These are phyloP conservation scores for Coemansia sp. DNA, from an alignment of 192 early-diverging fungal genomes.

Conservation along the genomic window DNA sequence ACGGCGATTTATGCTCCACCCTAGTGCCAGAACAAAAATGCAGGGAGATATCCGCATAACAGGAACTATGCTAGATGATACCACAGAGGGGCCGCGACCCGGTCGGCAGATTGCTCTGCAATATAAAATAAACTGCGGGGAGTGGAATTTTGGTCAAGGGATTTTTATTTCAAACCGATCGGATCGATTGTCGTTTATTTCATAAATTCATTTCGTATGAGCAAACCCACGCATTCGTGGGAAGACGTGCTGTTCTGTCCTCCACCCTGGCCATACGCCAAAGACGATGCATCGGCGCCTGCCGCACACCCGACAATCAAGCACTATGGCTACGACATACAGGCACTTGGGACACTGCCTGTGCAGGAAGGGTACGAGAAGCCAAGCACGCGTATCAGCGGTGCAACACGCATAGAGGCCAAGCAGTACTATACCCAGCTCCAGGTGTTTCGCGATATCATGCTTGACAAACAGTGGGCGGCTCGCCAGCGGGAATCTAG, in stretches of 20 bases:
- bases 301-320: conserved; percentile 13
- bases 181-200: not conserved
- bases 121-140: too few relatives aligned
- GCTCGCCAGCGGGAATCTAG: not conserved
- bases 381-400: not conserved
- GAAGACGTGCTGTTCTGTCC: conserved; percentile 23
- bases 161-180: too few relatives aligned
- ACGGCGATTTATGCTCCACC: too few relatives aligned
- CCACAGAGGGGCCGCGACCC: too few relatives aligned
- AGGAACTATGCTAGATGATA: too few relatives aligned
- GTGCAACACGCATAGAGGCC: conserved; percentile 1
- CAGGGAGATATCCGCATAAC: too few relatives aligned
- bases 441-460: conserved; percentile 29
- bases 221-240: conserved; percentile 5
- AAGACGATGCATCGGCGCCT: conserved; percentile 20
- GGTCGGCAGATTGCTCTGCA: too few relatives aligned
- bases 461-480: conserved; percentile 22
- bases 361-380: conserved; percentile 18
- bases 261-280: conserved; percentile 31
- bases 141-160: too few relatives aligned
- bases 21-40: too few relatives aligned
- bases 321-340: conserved; percentile 28
- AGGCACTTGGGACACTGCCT: conserved; percentile 20
- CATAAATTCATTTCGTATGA: not conserved
- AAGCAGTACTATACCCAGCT: conserved; percentile 35